Conservation (phyloP, 2,329 filamentous ascomycete species). For the Saccharata proteae region DNA sequence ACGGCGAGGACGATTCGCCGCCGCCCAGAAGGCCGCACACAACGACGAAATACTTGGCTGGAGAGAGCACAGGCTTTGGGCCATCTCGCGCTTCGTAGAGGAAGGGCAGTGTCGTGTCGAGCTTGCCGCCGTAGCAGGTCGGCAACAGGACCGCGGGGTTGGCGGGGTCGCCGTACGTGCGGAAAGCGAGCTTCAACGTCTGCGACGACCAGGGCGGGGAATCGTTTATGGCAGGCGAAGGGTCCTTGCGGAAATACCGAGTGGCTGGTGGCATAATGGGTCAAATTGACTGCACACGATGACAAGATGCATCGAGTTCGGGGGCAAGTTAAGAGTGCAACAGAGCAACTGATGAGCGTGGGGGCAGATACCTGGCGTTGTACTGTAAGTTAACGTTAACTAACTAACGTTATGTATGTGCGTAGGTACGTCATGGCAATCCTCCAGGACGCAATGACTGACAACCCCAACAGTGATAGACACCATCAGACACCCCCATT, state of each 20-base stretch:
- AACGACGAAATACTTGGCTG: slow-evolving; percentile 36
- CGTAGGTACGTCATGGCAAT: too few species aligned
- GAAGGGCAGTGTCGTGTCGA: slow-evolving; percentile 39
- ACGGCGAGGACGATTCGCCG: slow-evolving; percentile 42
- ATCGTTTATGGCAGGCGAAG: slow-evolving; percentile 15
- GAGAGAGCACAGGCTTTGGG: background rate
- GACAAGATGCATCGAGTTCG: too few species aligned
- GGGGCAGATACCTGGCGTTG: too few species aligned
- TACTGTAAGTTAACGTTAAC: too few species aligned
- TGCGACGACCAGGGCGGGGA: slow-evolving; percentile 13
- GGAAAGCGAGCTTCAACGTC: slow-evolving; percentile 27
- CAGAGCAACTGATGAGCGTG: too few species aligned
- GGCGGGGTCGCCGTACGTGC: slow-evolving; percentile 27
- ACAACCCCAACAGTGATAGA: too few species aligned
- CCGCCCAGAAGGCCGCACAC: slow-evolving; percentile 41
- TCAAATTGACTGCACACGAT: too few species aligned
- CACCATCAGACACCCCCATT: too few species aligned
- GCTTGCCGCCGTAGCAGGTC: slow-evolving; percentile 43
- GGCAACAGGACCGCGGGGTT: slow-evolving; percentile 28
- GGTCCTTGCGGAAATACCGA: slow-evolving; percentile 14
- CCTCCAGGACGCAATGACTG: too few species aligned
- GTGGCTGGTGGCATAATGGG: slow-evolving; percentile 11
- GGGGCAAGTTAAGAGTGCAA: too few species aligned
- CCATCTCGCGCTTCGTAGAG: slow-evolving; percentile 24
- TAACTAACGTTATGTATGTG: too few species aligned